Base-by-base conservation (phyloP, 2,329 filamentous ascomycete genomes). In the Niveomyces coronatus region DNA sequence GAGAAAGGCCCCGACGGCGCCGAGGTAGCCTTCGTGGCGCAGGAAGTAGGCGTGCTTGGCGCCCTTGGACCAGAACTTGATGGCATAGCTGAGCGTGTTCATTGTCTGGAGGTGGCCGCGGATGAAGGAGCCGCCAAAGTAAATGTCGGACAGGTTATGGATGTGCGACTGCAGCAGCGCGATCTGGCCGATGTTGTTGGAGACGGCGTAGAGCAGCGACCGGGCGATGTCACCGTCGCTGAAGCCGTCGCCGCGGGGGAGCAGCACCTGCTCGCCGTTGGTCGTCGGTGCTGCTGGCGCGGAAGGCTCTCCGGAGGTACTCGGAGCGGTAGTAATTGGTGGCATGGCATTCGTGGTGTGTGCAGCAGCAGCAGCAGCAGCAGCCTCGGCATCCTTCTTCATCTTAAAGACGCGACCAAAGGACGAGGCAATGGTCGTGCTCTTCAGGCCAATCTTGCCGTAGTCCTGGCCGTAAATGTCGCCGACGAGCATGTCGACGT, bases 401-500 rank as follows among this genome's bases (percentile, higher is more conserved):
- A 89, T 82, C 47, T 85, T 84, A 56, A 96, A 93, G 9, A 98
- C 89, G 56, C 96, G 96, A 41, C 91, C 91, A 55, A 98, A 96
- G 1, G 85, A 94, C 50, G 84, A 93, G 4, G 91, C 91, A 52
- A 98, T 98, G 9, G 91, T 89, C 4, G 82, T 93, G 61, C 84
- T 89, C 65, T 95, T 96, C 33, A 98, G 70, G 0, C 91, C 91
- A 42, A 98, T 96, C 62, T 95, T 95, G 57, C 79, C 82, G 54
- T 98, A 98, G 49, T 93, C 89, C 45, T 84, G 84, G 41, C 91
- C 91, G 60, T 98, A 98, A 36, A 98, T 98, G 58, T 98, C 91
- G 15, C 91, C 91, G 0, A 98, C 91, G 14, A 98, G 70, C 80
- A 98, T 88, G 56, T 98, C 91, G 9, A 98, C 91, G 19, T 83